Evolutionary conservation across 345 rosid genomes (phyloP), one percentile per base, ranked within the genome.

Genomic region (Boechera divaricarpa): DNA sequence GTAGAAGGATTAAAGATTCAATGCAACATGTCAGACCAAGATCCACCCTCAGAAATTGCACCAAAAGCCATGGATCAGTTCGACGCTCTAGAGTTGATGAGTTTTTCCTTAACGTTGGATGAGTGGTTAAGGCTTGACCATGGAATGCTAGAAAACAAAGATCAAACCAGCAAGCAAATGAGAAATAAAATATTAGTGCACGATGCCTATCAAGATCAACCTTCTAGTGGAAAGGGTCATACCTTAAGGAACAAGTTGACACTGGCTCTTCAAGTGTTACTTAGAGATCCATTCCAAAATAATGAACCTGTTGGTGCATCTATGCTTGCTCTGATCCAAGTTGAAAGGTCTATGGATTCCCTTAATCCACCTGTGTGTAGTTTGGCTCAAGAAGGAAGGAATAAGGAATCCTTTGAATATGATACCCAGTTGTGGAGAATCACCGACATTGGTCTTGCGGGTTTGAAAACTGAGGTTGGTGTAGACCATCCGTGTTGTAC

Each of bases 251-350:
- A 82, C 73, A 84, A 85, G 77, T 73, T 90, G 67, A 85, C 87
- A 2, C 21, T 92, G 28, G 87, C 85, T 55, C 26, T 87, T 55
- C 85, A 33, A 86, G 80, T 90, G 70, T 82, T 85, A 79, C 93
- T 90, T 69, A 83, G 93, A 73, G 95, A 92, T 67, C 93, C 92
- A 52, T 78, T 77, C 15, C 84, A 80, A 76, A 80, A 83, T 80
- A 85, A 84, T 66, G 95, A 90, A 70, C 85, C 95, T 35, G 90
- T 90, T 63, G 95, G 93, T 52, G 85, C 86, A 29, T 85, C 91
- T 58, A 91, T 91, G 93, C 88, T 91, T 75, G 89, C 87, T 62
- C 70, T 90, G 55, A 63, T 91, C 58, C 90, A 87, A 76, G 83
- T 87, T 44, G 89, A 87, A 82, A 87, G 88, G 67, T 45, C 66